Evolutionary conservation across 148 eudicot genomes (phyloP).

Genomic region (Gaultheria prostrata): DNA sequence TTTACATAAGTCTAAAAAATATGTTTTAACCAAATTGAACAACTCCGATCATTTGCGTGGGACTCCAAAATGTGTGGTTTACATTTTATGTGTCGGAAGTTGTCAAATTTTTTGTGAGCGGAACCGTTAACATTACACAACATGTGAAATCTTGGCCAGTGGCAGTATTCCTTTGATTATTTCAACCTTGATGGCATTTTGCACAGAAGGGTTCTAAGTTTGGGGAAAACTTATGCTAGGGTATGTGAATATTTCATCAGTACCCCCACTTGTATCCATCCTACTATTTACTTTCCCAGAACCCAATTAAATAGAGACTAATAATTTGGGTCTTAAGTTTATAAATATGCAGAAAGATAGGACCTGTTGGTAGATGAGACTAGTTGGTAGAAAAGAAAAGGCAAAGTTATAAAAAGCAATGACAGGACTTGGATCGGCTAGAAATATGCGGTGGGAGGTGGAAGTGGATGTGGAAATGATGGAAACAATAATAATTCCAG

Average conservation of each 20-base stretch:
- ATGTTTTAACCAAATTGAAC: too few relatives aligned
- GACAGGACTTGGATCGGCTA: slow-evolving; percentile 29
- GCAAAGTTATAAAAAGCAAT: slow-evolving; percentile 20
- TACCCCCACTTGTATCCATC: background rate
- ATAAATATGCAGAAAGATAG: background rate
- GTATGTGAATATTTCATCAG: background rate
- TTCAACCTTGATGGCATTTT: background rate
- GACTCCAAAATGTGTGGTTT: too few relatives aligned
- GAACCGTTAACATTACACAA: background rate
- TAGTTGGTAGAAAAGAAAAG: slow-evolving; percentile 14
- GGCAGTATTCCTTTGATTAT: background rate
- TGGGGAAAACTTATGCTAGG: too few relatives aligned
- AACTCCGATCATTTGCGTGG: too few relatives aligned
- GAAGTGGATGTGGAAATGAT: slow-evolving; percentile 37
- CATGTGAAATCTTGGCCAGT: background rate
- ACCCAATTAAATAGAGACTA: background rate
- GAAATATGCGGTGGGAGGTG: slow-evolving; percentile 28
- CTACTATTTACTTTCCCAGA: too few relatives aligned
- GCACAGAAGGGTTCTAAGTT: background rate
- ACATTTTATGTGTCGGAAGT: too few relatives aligned
- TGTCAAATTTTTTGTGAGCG: too few relatives aligned
- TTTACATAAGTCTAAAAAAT: too few relatives aligned
- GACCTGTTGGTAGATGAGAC: background rate
- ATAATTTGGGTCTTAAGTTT: background rate
- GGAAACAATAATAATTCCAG: background rate